Conservation (phyloP, 2,329 filamentous ascomycete genomes). For the Aspergillus costaricaensis region DNA sequence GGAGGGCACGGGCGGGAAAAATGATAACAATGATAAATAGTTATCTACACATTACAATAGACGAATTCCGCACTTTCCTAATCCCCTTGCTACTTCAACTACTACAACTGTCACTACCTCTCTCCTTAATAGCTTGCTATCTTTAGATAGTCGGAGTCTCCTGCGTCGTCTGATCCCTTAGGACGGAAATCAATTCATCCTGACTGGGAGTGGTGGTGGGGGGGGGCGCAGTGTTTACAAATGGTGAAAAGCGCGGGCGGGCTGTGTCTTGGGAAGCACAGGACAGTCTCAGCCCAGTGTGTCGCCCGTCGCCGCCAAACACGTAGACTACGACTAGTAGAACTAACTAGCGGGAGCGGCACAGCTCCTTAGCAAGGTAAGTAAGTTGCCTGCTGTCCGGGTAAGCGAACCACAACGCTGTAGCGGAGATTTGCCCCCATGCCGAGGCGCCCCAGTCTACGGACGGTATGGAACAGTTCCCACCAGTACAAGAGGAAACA, state of each 20-base stretch:
- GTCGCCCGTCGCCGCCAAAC: conserved; percentile 10
- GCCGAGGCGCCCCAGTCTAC: background rate
- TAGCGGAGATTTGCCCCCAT: conserved; percentile 12
- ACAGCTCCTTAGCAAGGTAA: conserved; percentile 1
- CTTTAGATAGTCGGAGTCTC: no score
- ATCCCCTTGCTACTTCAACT: no score
- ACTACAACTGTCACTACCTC: no score
- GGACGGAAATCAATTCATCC: no score
- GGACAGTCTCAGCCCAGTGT: conserved; percentile 2
- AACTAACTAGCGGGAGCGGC: background rate
- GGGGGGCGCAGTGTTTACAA: no score
- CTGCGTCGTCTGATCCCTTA: no score
- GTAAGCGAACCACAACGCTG: conserved; percentile 15
- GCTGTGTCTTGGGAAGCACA: background rate
- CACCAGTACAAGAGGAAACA: conserved; percentile 4
- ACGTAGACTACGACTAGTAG: conserved; percentile 2
- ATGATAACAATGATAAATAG: no score
- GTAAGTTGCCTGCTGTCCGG: conserved; percentile 14
- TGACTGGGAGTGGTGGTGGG: no score
- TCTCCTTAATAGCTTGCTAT: no score
- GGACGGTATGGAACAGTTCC: conserved; percentile 1
- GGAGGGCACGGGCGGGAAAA: no score
- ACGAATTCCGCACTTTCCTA: no score
- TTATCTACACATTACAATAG: no score
- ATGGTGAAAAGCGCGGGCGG: background rate